A percentile compares a stretch with the other conserved stretches of the same genome.
These are phyloP conservation scores for Fusarium torreyae DNA, from an alignment of 2,329 filamentous ascomycete genomes.

Conservation along the genomic window DNA sequence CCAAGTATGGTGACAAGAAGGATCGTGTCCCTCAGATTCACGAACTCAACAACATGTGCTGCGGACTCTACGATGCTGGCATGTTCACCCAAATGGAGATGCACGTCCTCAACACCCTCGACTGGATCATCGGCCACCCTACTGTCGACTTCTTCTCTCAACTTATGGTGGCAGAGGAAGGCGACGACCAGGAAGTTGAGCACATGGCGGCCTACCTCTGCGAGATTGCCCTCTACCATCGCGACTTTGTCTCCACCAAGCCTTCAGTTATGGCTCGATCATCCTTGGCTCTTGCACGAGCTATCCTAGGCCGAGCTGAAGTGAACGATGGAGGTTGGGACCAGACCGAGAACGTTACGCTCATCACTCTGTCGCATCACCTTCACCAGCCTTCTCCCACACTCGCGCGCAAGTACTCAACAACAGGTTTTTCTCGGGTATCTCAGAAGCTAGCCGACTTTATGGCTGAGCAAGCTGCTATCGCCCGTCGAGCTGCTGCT, in stretches of 20 bases:
- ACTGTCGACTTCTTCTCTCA: conserved; percentile 96
- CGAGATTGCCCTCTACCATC: conserved; percentile 95
- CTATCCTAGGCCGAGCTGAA: conserved; percentile 86
- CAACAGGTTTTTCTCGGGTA: conserved; percentile 66
- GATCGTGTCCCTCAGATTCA: conserved; percentile 97
- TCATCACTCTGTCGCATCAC: conserved; percentile 72
- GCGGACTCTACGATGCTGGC: conserved; percentile 96
- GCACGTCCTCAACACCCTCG: conserved; percentile 97
- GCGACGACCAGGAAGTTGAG: conserved; percentile 87
- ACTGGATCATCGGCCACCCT: conserved; percentile 96
- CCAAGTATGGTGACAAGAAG: conserved; percentile 99
- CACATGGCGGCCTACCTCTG: conserved; percentile 95
- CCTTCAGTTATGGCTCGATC: conserved; percentile 93
- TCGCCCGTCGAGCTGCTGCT: conserved; percentile 62
- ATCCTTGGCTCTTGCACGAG: conserved; percentile 87
- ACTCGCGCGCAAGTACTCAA: conserved; percentile 72
- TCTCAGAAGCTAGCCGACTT: conserved; percentile 71
- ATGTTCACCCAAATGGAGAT: conserved; percentile 99
- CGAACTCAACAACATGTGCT: conserved; percentile 99
- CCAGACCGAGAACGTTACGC: conserved; percentile 77
- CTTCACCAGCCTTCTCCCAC: conserved; percentile 72
- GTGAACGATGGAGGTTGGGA: conserved; percentile 84
- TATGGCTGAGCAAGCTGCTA: conserved; percentile 71
- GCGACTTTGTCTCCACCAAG: conserved; percentile 94
- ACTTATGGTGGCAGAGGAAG: conserved; percentile 85